Evolutionary conservation across 2,329 filamentous ascomycete species (phyloP).

Genomic region (Paramyrothecium sp.): DNA sequence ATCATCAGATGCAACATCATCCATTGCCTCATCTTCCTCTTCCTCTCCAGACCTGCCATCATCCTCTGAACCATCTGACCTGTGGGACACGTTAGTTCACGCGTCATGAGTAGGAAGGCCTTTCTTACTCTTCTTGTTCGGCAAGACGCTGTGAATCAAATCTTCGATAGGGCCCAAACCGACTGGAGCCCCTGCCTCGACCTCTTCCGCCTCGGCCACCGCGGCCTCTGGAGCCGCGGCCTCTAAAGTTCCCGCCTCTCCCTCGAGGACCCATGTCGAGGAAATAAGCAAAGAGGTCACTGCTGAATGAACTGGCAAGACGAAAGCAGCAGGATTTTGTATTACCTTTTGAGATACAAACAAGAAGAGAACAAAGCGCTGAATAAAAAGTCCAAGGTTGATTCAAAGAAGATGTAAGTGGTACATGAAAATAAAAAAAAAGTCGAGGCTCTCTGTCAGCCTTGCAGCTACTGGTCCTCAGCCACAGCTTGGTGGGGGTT

Average conservation of each 20-base stretch:
- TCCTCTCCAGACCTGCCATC: constrained; percentile 25
- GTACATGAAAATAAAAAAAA: constrained; percentile 23
- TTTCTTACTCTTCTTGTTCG: constrained; percentile 33
- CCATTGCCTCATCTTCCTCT: constrained; percentile 32
- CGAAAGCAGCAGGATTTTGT: constrained; percentile 8
- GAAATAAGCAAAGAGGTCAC: not conserved
- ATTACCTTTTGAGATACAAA: not conserved
- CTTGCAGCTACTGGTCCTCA: constrained; percentile 25
- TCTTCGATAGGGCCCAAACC: constrained; percentile 33
- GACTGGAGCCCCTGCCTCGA: constrained; percentile 28
- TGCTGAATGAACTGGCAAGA: not conserved
- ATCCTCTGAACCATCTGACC: constrained; percentile 21
- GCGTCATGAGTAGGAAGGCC: not conserved
- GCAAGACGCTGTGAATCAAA: constrained; percentile 34
- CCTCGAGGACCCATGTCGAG: constrained; percentile 32
- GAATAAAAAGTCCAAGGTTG: not conserved
- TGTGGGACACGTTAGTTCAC: constrained; percentile 5
- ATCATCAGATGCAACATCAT: constrained; percentile 40
- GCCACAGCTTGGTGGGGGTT: constrained; percentile 30
- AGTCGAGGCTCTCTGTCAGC: constrained; percentile 28
- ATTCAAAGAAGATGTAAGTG: not conserved
- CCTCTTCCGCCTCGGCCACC: constrained; percentile 11
- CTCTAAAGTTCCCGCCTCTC: constrained; percentile 30
- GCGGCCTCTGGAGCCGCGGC: constrained; percentile 17
- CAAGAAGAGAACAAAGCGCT: not conserved